Evolutionary conservation across 2,329 filamentous ascomycete species (phyloP).

Genomic region (Xylariaceae sp.): DNA sequence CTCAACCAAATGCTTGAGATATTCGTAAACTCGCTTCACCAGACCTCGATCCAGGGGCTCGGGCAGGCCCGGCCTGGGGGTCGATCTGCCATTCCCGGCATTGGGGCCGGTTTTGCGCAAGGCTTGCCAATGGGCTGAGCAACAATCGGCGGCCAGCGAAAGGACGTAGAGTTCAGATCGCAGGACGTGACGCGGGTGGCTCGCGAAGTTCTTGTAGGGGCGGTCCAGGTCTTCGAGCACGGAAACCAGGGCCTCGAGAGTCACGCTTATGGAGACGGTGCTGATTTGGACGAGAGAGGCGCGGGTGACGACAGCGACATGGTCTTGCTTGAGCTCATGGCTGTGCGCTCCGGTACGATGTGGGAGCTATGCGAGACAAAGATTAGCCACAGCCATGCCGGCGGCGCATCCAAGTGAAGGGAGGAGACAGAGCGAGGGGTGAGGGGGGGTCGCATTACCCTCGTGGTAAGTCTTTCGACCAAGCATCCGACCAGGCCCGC

Average conservation of each 20-base stretch:
- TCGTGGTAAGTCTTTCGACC: slow-evolving; percentile 54
- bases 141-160: slow-evolving; percentile 57
- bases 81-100: slow-evolving; percentile 1
- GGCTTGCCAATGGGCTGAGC: slow-evolving; percentile 50
- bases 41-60: slow-evolving; percentile 41
- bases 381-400: slow-evolving; percentile 9
- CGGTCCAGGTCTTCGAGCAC: slow-evolving; percentile 52
- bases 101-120: slow-evolving; percentile 23
- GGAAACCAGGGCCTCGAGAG: slow-evolving; percentile 49
- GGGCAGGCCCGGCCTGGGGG: slow-evolving; percentile 17
- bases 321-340: slow-evolving; percentile 52
- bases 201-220: slow-evolving; percentile 42
- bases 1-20: slow-evolving; percentile 48
- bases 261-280: slow-evolving; percentile 41
- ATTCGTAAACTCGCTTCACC: slow-evolving; percentile 47
- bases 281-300: slow-evolving; percentile 55
- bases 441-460: slow-evolving; percentile 35
- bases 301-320: slow-evolving; percentile 53
- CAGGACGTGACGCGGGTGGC: slow-evolving; percentile 52
- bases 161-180: slow-evolving; percentile 60
- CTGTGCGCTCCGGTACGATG: slow-evolving; percentile 53
- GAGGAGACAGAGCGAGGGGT: slow-evolving; percentile 5
- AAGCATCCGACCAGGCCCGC: slow-evolving; percentile 53
- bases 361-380: slow-evolving; percentile 38
- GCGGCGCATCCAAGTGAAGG: slow-evolving; percentile 3